Conservation (phyloP, 371 early-diverging fungal species). For the Mortierella sp. region DNA sequence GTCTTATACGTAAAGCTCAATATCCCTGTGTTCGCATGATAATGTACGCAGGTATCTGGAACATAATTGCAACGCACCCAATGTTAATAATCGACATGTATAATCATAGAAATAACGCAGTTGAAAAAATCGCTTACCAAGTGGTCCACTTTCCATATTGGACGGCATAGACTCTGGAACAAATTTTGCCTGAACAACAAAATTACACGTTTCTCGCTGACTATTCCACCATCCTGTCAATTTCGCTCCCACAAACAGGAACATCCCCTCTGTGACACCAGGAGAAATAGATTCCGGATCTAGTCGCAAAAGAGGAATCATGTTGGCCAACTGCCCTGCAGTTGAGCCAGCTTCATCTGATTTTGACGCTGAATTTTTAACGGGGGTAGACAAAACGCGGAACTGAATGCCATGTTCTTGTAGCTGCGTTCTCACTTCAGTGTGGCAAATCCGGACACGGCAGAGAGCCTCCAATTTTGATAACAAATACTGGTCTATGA, state of each 20-base stretch:
- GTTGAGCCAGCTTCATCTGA: not conserved
- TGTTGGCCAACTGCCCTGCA: conserved; percentile 5
- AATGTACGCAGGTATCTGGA: conserved; percentile 29
- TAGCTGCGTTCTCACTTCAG: conserved; percentile 28
- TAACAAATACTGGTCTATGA: conserved; percentile 40
- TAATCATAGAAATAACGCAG: too few relatives aligned
- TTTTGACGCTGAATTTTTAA: not conserved
- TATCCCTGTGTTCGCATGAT: conserved; percentile 19
- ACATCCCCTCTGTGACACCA: conserved; percentile 30
- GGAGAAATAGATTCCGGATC: conserved; percentile 36
- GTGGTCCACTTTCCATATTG: conserved; percentile 27
- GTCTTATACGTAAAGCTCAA: conserved; percentile 44
- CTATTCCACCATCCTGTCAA: conserved; percentile 53
- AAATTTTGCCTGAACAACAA: conserved; percentile 46
- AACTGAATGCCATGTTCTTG: conserved; percentile 40
- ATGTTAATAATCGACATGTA: too few relatives aligned
- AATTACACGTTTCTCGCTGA: conserved; percentile 41
- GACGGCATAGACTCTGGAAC: conserved; percentile 25
- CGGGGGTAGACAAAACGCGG: not conserved
- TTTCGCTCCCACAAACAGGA: conserved; percentile 46
- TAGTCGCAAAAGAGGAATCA: conserved; percentile 39
- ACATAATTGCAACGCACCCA: not conserved
- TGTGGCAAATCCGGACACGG: conserved; percentile 39
- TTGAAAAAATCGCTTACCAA: conserved; percentile 17
- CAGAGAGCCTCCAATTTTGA: conserved; percentile 46